These are phyloP conservation scores for Boletus tomentosulus DNA, from an alignment of 768 basidiomycete species.

Conservation along the genomic window DNA sequence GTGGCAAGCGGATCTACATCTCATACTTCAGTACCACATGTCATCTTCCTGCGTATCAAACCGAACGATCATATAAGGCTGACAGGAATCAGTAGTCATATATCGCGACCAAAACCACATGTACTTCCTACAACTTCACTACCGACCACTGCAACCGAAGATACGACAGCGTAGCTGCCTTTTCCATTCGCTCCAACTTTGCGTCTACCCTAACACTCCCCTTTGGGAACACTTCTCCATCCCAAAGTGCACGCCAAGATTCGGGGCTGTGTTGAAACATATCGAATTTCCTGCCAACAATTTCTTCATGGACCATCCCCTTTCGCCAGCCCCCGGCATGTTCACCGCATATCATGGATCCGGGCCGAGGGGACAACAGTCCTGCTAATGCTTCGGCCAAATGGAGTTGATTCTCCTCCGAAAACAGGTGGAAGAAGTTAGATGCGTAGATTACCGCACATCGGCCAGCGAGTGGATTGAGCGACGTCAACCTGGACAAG, in stretches of 20 bases:
- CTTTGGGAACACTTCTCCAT: slow-evolving; percentile 31
- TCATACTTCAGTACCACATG: too few relatives aligned
- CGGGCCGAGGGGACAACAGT: slow-evolving; percentile 26
- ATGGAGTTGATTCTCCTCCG: slow-evolving; percentile 24
- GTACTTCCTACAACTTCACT: slow-evolving; percentile 10
- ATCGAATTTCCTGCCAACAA: background rate
- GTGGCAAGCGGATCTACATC: too few relatives aligned
- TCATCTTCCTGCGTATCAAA: background rate
- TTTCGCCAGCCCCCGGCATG: slow-evolving; percentile 17
- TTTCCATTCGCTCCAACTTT: background rate
- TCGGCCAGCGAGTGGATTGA: slow-evolving; percentile 45
- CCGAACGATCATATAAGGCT: background rate
- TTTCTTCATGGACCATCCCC: background rate
- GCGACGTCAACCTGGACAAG: slow-evolving; percentile 36
- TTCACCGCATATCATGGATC: slow-evolving; percentile 31
- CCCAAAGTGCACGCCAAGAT: slow-evolving; percentile 37
- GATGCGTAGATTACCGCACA: slow-evolving; percentile 49
- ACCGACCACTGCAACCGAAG: slow-evolving; percentile 25
- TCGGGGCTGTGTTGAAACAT: slow-evolving; percentile 32
- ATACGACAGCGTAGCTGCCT: background rate
- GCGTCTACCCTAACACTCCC: slow-evolving; percentile 10
- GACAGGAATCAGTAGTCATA: background rate
- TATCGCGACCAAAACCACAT: background rate
- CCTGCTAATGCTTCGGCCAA: slow-evolving; percentile 29
- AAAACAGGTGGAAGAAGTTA: slow-evolving; percentile 43